These are phyloP conservation scores for Cutaneotrichosporon curvatum DNA, from an alignment of 1,284 basidiomycete genomes.

Conservation along the genomic window DNA sequence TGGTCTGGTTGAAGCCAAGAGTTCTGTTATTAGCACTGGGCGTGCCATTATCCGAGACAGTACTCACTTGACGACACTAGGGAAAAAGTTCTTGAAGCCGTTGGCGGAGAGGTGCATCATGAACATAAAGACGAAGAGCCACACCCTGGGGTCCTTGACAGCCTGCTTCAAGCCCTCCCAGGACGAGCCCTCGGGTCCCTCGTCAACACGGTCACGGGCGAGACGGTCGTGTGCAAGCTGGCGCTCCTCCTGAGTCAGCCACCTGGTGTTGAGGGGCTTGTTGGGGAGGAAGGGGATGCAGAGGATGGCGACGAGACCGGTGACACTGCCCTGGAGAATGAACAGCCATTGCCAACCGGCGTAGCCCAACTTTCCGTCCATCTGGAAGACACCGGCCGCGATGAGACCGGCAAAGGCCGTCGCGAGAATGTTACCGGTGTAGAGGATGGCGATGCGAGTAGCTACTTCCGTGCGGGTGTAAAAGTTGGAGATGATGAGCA, in stretches of 20 bases:
- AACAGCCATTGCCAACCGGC: constrained; percentile 25
- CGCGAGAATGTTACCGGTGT: constrained; percentile 25
- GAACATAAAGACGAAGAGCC: constrained; percentile 28
- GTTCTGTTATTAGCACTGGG: constrained; percentile 16
- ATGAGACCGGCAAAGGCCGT: constrained; percentile 22
- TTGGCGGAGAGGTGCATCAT: constrained; percentile 26
- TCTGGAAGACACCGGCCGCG: constrained; percentile 16
- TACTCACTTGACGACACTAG: constrained; percentile 17
- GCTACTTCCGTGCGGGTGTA: constrained; percentile 43
- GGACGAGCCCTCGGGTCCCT: constrained; percentile 21
- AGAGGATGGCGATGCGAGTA: constrained; percentile 36
- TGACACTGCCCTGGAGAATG: constrained; percentile 17
- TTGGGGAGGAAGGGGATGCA: constrained; percentile 15
- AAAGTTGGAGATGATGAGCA: constrained; percentile 39
- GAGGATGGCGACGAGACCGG: constrained; percentile 12
- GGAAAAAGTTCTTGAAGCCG: constrained; percentile 34
- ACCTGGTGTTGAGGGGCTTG: constrained; percentile 14
- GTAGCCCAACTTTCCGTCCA: constrained; percentile 14
- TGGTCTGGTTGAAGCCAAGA: constrained; percentile 35
- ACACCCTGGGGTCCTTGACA: constrained; percentile 26
- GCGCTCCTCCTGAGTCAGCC: constrained; percentile 13
- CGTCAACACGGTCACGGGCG: constrained; percentile 25
- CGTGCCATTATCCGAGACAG: too few relatives aligned
- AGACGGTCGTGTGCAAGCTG: constrained; percentile 18
- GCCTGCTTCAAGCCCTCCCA: constrained; percentile 32